Evolutionary conservation across 192 early-diverging fungal genomes (phyloP), one percentile per base, ranked within the genome.

Genomic region (Backusella luteola): DNA sequence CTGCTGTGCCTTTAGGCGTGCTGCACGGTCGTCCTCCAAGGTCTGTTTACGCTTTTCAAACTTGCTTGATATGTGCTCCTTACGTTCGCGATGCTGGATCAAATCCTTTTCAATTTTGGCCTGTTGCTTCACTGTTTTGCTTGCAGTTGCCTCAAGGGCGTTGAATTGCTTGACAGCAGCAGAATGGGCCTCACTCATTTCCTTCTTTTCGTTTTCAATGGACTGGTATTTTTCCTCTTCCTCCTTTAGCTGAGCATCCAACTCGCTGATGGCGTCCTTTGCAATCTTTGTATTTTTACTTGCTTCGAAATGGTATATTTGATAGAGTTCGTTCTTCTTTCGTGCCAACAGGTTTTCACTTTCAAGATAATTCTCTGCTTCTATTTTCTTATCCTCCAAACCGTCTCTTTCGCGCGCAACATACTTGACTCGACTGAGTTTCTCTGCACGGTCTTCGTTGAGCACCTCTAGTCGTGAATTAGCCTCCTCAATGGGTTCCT

Each of bases 331-430:
- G 36, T 94, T 95, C 77, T 93, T 91, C 72, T 93, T 91, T 26
- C 78, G 70, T 21, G 89, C 83, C 66, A 97, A 82, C 34, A 89
- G 87, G 82, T 97, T 98, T 77, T 96, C 96, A 14, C 90, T 87
- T 70, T 90, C 85, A 19, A 98, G 76, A 73, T 91, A 98, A 19
- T 81, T 78, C 69, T 94, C 91, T 2, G 95, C 97, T 79, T 96
- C 95, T 73, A 87, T 80, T 83, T 94, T 95, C 77, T 39, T 59
- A 81, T 92, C 91, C 85, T 97, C 93, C 38, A 98, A 83, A 26
- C 87, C 79, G 42, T 91, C 87, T 81, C 91, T 94, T 71, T 99
- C 96, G 75, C 92, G 94, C 77, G 97, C 94, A 5, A 97, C 94
- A 66, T 94, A 90, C 77, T 96, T 96, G 52, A 97, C 90, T 9